Evolutionary conservation across 306 rosid genomes (phyloP).

Genomic region (Cucurbita argyrosperma): DNA sequence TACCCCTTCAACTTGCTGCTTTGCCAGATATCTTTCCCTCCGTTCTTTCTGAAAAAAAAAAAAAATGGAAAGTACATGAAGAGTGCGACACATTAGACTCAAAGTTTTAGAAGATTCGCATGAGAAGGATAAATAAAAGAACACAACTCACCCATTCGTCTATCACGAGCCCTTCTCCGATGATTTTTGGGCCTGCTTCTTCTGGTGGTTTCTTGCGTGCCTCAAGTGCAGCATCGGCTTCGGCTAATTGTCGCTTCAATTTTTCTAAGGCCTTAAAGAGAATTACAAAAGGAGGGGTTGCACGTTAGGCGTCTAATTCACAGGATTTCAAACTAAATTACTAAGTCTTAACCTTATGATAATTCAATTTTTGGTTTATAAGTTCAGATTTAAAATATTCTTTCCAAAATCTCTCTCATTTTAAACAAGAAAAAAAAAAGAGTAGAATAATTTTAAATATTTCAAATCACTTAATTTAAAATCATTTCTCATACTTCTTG

Average conservation of each 20-base stretch:
- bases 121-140: background rate
- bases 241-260: constrained; percentile 61
- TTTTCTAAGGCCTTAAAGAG: constrained; percentile 47
- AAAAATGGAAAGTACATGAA: background rate
- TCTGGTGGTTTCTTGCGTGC: constrained; percentile 65
- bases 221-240: constrained; percentile 73
- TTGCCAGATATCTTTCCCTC: constrained; percentile 90
- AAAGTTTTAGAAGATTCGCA: background rate
- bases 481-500: background rate
- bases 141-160: constrained; percentile 80
- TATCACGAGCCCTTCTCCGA: constrained; percentile 89
- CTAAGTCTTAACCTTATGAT: background rate
- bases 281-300: background rate
- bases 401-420: background rate
- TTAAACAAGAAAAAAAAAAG: background rate
- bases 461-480: background rate
- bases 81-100: background rate
- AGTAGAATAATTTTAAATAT: background rate
- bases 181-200: constrained; percentile 55
- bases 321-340: background rate
- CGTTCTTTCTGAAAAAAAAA: constrained; percentile 60
- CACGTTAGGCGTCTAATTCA: background rate
- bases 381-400: background rate
- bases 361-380: background rate
- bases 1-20: constrained; percentile 70